Evolutionary conservation across 257 asterid species (phyloP), one percentile per base, ranked within the genome.

Genomic region (Solanum pennellii): DNA sequence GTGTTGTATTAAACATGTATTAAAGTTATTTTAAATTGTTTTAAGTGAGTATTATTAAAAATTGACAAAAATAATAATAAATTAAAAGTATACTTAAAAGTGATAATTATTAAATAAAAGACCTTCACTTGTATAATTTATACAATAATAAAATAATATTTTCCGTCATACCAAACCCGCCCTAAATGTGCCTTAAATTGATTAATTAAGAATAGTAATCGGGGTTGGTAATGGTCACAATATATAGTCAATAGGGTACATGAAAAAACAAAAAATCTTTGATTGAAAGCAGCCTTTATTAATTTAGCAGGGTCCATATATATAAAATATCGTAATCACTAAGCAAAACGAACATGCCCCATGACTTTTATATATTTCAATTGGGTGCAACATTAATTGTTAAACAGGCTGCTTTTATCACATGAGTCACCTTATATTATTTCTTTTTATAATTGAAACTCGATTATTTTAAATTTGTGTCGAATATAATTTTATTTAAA

Each of bases 401-500:
- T 20, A 20, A 37, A 37, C 12, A 21, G 21, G 16, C 39, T 37
- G 27, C 16, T n/a, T 35, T 73, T 73, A 21, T 73, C 10, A 73
- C 18, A 73, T 6, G n/a, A 33, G 27, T 35, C 29, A 35, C 47
- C 10, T 6, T 52, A 16, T 16, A 6, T 49, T 0, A 47, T 49
- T 6, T 49, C 4, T 45, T 13, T 13, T 47, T 0, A 52, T 6
- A 15, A 15, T 49, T 6, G 4, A 2, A 52, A 16, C 0, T 16
- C 1, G 10, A 52, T 16, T 52, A 16, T 0, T 49, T 49, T 5
- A 3, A 0, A 5, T 49, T 49, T 15, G 0, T 1, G 0, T 49
- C 0, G 1, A 49, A 49, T 49, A 0, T 49, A 8, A 0, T 0
- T 49, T 0, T 2, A 6, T 49, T 49, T 49, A 9, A 15, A 2